Conservation (phyloP, 164 flowering plant genomes). For the Chimonanthus salicifolius region DNA sequence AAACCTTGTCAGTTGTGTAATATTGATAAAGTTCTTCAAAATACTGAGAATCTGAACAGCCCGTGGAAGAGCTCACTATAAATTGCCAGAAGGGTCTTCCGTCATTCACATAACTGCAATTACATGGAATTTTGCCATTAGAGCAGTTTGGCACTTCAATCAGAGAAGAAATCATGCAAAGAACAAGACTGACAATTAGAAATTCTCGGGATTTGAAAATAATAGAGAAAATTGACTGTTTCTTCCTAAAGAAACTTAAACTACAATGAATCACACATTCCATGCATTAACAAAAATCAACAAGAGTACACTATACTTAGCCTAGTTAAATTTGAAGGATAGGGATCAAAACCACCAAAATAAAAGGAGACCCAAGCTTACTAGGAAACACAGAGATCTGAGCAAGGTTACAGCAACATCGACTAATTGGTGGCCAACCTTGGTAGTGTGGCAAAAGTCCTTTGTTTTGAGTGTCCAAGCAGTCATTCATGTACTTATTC, state of each 20-base stretch:
- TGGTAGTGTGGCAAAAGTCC: too few species aligned
- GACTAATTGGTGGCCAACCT: too few species aligned
- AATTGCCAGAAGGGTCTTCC: constrained; percentile 96
- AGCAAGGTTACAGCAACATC: too few species aligned
- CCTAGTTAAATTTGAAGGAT: not conserved
- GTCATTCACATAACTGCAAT: constrained; percentile 83
- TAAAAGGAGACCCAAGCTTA: too few species aligned
- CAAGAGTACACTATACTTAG: not conserved
- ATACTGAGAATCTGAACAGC: constrained; percentile 89
- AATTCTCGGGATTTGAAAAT: not conserved
- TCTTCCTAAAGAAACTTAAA: not conserved
- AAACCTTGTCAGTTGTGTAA: constrained; percentile 86
- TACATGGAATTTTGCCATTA: constrained; percentile 2
- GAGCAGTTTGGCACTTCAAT: not conserved
- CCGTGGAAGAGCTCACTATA: constrained; percentile 88
- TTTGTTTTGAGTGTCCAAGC: too few species aligned
- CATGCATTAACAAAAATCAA: not conserved
- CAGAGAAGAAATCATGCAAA: not conserved
- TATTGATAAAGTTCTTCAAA: constrained; percentile 93
- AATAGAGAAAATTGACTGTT: not conserved
- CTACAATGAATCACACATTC: not conserved
- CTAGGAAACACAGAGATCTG: too few species aligned
- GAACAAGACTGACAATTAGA: not conserved
- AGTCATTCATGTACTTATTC: too few species aligned
- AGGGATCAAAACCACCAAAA: not conserved